phyloP scores from a whole-genome alignment of 805 yeast genomes.

The Lachancea mirantina region DNA sequence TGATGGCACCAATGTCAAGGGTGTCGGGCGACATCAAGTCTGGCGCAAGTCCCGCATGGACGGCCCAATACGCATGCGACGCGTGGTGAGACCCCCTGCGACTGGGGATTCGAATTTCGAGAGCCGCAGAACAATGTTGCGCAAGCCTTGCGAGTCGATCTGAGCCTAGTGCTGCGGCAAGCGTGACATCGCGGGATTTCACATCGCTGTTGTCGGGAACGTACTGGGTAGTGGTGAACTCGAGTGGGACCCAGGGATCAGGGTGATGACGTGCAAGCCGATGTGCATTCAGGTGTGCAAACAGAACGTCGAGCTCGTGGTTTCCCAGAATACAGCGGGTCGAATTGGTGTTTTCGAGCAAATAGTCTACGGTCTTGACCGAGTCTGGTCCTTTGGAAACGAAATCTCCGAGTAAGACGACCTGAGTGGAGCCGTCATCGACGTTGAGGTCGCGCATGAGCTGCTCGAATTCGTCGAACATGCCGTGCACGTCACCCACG shows the following conservation, averaged over 20 bases:
- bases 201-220: conserved; percentile 16
- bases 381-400: conserved; percentile 80
- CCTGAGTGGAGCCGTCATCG: conserved; percentile 29
- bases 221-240: conserved; percentile 13
- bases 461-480: conserved; percentile 45
- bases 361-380: conserved; percentile 56
- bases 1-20: conserved; percentile 54
- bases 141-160: conserved; percentile 16
- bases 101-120: conserved; percentile 13
- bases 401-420: conserved; percentile 73
- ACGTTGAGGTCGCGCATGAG: conserved; percentile 45
- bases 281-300: conserved; percentile 45
- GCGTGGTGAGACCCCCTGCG: no score
- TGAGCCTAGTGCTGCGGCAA: conserved; percentile 20
- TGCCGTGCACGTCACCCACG: conserved; percentile 89
- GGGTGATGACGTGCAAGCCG: conserved; percentile 23
- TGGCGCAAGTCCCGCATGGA: conserved; percentile 81
- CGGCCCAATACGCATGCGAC: conserved; percentile 39
- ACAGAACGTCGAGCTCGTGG: conserved; percentile 71
- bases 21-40: conserved; percentile 32
- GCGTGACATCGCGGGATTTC: conserved; percentile 14
- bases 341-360: conserved; percentile 40
- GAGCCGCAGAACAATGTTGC: conserved; percentile 16
- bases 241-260: conserved; percentile 11
- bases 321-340: conserved; percentile 80